Conservation (phyloP, 129 eudicot species). For the Logfia minima region DNA sequence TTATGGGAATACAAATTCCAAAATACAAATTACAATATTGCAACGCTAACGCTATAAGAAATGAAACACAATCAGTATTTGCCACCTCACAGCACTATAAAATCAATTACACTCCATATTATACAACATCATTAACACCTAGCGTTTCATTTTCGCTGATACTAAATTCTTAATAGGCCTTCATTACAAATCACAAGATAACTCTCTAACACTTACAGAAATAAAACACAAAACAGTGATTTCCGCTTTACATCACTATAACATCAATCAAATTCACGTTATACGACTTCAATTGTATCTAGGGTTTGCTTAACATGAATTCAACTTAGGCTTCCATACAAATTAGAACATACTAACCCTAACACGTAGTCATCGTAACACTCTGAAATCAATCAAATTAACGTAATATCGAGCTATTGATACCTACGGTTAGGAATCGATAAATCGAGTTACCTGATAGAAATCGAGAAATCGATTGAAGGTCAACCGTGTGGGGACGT, state of each 20-base stretch:
- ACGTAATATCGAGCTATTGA: not conserved
- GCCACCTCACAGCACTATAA: not conserved
- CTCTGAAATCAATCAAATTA: no score
- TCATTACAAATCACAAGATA: constrained; percentile 23
- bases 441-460: constrained; percentile 48
- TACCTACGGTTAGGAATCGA: not conserved
- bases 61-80: not conserved
- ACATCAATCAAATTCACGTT: not conserved
- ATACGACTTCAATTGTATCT: not conserved
- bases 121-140: not conserved
- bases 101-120: not conserved
- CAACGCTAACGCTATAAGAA: not conserved
- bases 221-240: not conserved
- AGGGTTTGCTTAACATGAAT: not conserved
- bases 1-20: no score
- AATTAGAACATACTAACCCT: not conserved
- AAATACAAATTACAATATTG: no score
- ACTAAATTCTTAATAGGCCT: not conserved
- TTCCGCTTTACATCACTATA: not conserved
- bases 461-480: constrained; percentile 74
- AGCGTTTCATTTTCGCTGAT: no score
- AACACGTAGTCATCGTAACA: not conserved
- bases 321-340: not conserved
- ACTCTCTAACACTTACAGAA: not conserved
- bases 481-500: constrained; percentile 53